Evolutionary conservation across 495 filamentous ascomycete species (phyloP).

Genomic region (Glutinoglossum americanum): DNA sequence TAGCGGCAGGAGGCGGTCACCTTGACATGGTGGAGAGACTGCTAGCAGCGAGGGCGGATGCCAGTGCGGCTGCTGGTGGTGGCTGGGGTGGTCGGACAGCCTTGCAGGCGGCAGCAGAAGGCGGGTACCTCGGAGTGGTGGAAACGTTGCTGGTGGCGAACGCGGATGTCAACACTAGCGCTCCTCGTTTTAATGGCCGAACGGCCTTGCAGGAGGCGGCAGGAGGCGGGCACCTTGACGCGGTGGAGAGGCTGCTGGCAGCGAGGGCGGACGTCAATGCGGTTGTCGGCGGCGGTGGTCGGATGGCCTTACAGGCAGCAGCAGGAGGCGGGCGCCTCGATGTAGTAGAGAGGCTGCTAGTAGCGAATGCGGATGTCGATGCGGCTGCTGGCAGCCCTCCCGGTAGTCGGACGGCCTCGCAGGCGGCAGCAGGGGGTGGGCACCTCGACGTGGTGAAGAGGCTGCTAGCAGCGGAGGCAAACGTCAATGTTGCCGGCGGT

Average conservation of each 20-base stretch:
- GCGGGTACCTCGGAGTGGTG: not conserved
- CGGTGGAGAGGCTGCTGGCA: not conserved
- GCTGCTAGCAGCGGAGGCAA: too few relatives aligned
- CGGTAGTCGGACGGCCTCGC: too few relatives aligned
- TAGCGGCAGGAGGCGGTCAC: not conserved
- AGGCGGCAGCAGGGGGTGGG: too few relatives aligned
- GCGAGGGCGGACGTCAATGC: not conserved
- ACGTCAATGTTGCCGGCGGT: too few relatives aligned
- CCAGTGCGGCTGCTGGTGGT: not conserved
- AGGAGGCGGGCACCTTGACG: not conserved
- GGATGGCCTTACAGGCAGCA: not conserved
- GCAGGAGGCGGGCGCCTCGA: too few relatives aligned
- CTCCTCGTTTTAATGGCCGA: not conserved
- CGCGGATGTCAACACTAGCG: not conserved
- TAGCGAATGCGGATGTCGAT: too few relatives aligned
- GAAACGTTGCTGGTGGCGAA: not conserved
- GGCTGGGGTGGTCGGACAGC: not conserved
- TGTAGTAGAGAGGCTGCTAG: too few relatives aligned
- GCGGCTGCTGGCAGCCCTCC: too few relatives aligned
- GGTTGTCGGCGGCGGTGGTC: not conserved
- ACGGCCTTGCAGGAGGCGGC: not conserved
- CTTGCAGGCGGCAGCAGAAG: not conserved
- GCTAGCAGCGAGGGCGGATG: not conserved
- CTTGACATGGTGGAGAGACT: not conserved
- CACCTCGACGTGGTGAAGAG: too few relatives aligned